Percentiles rank a stretch among this genome's conserved stretches.
Evolutionary conservation across 2,329 filamentous ascomycete genomes (phyloP).

Genomic region (Xylariaceae sp.): DNA sequence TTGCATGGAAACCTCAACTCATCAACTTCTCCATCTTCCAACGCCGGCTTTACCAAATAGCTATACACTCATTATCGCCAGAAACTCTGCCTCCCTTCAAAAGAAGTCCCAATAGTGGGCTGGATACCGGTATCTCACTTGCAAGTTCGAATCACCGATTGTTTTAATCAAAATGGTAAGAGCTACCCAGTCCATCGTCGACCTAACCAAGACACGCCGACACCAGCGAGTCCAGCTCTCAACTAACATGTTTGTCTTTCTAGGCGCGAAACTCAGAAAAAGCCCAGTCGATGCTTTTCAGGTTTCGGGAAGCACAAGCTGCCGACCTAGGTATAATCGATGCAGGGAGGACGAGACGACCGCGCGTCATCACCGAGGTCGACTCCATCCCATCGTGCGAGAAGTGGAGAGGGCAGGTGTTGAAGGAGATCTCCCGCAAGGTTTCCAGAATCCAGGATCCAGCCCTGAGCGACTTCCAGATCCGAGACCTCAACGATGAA

Average conservation of each 20-base stretch:
- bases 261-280: conserved; percentile 97
- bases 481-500: conserved; percentile 96
- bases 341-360: conserved; percentile 79
- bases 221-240: not conserved
- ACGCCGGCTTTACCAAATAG: not conserved
- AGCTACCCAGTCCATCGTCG: not conserved
- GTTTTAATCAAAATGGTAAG: conserved; percentile 28
- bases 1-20: too few relatives aligned
- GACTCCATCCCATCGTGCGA: conserved; percentile 81
- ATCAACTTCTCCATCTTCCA: too few relatives aligned
- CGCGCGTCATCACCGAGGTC: conserved; percentile 84
- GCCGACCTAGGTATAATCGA: conserved; percentile 50
- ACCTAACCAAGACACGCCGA: not conserved
- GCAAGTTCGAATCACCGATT: not conserved
- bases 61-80: not conserved
- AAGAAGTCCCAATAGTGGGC: not conserved
- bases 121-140: too few relatives aligned
- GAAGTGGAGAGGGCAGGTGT: conserved; percentile 95
- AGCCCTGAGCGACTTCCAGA: conserved; percentile 90
- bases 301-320: conserved; percentile 81
- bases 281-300: conserved; percentile 99
- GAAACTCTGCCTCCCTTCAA: not conserved
- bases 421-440: conserved; percentile 96
- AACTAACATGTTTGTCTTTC: not conserved
- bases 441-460: conserved; percentile 92